These are phyloP conservation scores for Populus alba DNA, from an alignment of 345 rosid species.

Conservation along the genomic window DNA sequence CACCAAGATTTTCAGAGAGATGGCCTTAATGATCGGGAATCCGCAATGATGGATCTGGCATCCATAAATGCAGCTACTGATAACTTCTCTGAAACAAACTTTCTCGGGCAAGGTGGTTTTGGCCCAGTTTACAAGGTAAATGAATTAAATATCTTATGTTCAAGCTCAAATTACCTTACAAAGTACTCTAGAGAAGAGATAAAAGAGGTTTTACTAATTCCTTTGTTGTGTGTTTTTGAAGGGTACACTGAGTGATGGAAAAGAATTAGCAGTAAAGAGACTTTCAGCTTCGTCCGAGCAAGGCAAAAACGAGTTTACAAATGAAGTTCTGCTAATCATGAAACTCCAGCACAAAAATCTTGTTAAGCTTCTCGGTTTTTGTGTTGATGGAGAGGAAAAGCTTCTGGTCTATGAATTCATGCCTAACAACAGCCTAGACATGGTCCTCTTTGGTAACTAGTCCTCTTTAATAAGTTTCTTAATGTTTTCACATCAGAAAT, in stretches of 20 bases:
- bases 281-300: conserved; percentile 29
- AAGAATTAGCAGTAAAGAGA: conserved; percentile 44
- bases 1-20: background rate
- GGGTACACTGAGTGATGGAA: conserved; percentile 46
- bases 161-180: background rate
- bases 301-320: conserved; percentile 35
- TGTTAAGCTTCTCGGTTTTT: conserved; percentile 54
- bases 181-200: background rate
- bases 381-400: conserved; percentile 34
- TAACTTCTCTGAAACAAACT: background rate
- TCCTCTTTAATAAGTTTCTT: background rate
- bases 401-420: conserved; percentile 56
- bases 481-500: no score
- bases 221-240: conserved; percentile 12
- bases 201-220: background rate
- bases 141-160: background rate
- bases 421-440: conserved; percentile 52
- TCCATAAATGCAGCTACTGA: background rate
- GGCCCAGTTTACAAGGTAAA: conserved; percentile 14
- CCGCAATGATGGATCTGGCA: background rate
- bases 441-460: conserved; percentile 39
- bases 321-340: conserved; percentile 38
- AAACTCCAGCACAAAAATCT: conserved; percentile 58
- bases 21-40: background rate
- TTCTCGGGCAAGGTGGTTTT: conserved; percentile 9